These are phyloP conservation scores for Boletus rufocinnamomeus DNA, from an alignment of 768 basidiomycete genomes.

Conservation along the genomic window DNA sequence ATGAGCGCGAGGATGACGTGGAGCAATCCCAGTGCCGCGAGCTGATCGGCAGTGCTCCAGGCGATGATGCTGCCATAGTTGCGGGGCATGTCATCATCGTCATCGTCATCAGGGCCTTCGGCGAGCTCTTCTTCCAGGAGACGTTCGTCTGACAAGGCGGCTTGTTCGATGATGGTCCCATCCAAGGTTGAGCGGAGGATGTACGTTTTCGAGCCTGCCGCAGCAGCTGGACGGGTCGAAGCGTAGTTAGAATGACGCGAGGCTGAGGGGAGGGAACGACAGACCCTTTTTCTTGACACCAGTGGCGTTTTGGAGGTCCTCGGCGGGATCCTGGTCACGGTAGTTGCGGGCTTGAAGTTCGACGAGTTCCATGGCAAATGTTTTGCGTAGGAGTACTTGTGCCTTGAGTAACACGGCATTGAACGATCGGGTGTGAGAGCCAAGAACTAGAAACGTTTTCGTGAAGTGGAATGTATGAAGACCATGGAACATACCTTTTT, in stretches of 20 bases:
- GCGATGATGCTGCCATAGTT: conserved; percentile 71
- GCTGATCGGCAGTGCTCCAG: conserved; percentile 68
- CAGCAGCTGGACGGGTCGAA: conserved; percentile 36
- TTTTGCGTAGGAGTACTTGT: conserved; percentile 60
- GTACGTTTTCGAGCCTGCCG: conserved; percentile 73
- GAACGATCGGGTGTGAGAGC: conserved; percentile 56
- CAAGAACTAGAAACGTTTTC: conserved; percentile 41
- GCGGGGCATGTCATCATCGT: conserved; percentile 50
- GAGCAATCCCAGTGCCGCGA: conserved; percentile 70
- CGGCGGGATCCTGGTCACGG: conserved; percentile 41
- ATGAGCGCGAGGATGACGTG: conserved; percentile 83
- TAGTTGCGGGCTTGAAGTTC: conserved; percentile 65
- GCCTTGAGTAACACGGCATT: conserved; percentile 62
- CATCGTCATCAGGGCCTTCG: conserved; percentile 48
- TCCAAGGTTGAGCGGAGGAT: conserved; percentile 79
- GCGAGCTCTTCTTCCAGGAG: conserved; percentile 51
- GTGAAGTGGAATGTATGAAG: neutral
- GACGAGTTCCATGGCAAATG: conserved; percentile 84
- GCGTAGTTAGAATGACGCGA: neutral
- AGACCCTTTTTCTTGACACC: conserved; percentile 70
- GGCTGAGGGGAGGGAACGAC: neutral
- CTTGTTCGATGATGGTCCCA: conserved; percentile 58
- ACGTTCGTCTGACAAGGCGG: conserved; percentile 50
- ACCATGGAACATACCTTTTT: conserved; percentile 58
- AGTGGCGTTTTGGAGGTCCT: conserved; percentile 51